phyloP scores from a whole-genome alignment of 2,329 filamentous ascomycete species.

The Fusarium duplospermum region DNA sequence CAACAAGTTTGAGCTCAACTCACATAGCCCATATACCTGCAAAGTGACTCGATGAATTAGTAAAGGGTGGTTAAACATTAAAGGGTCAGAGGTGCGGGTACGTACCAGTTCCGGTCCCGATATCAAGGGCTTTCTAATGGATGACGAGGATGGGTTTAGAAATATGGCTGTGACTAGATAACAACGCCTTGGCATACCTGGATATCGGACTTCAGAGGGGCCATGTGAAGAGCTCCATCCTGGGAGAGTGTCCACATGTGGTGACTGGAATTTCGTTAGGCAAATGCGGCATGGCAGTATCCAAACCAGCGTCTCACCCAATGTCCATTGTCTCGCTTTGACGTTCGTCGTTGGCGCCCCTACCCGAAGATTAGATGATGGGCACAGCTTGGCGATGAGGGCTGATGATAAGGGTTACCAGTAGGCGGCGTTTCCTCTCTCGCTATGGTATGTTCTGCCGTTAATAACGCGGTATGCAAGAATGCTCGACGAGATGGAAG shows the following conservation, averaged over 20 bases:
- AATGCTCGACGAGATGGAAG: not conserved
- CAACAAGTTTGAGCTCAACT: not conserved
- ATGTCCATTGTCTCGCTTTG: conserved; percentile 50
- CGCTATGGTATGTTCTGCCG: not conserved
- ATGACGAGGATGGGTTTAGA: not conserved
- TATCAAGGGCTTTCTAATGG: conserved; percentile 13
- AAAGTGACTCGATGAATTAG: not conserved
- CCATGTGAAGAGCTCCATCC: conserved; percentile 47
- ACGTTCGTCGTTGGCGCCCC: conserved; percentile 45
- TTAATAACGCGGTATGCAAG: not conserved
- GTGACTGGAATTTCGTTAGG: conserved; percentile 8
- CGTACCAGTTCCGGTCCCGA: conserved; percentile 26
- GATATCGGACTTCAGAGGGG: conserved; percentile 5
- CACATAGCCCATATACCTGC: conserved; percentile 27
- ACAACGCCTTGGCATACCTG: not conserved
- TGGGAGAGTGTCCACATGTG: conserved; percentile 62
- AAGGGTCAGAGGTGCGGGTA: not conserved
- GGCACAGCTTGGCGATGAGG: not conserved
- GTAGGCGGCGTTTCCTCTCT: not conserved
- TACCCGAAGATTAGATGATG: not conserved
- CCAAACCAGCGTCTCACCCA: conserved; percentile 20
- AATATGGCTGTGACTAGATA: not conserved
- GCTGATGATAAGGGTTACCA: not conserved
- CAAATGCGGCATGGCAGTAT: not conserved
- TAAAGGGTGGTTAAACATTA: not conserved